A percentile compares a stretch with the other conserved stretches of the same genome.
These are phyloP conservation scores for Pseudisothecium myosuroides DNA, from an alignment of 225 moss, liverwort and hornwort species.

Conservation along the genomic window DNA sequence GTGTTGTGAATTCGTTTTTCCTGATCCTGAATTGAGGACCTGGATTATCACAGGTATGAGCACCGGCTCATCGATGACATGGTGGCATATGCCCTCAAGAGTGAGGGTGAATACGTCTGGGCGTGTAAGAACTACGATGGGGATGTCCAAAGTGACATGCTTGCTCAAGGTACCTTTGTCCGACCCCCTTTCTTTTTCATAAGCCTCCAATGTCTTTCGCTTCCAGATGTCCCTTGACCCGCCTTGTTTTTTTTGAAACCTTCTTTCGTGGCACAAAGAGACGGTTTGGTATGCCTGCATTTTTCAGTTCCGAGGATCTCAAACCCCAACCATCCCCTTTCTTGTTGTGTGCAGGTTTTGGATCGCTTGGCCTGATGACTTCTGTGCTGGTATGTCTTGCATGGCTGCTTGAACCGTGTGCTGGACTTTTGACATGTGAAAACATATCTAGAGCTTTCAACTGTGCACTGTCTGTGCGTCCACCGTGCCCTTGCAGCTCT, in stretches of 20 bases:
- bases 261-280: not conserved
- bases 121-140: constrained; percentile 99
- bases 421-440: not conserved
- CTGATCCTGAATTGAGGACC: not conserved
- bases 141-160: constrained; percentile 99
- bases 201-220: not conserved
- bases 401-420: not conserved
- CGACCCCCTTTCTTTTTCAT: not conserved
- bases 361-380: constrained; percentile 94
- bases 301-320: not conserved
- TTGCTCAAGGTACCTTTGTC: constrained; percentile 63
- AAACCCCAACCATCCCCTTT: not conserved
- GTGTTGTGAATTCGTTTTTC: not conserved
- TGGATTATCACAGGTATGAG: constrained; percentile 53
- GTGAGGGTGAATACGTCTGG: constrained; percentile 94
- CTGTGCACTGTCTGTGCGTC: not conserved
- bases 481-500: not conserved
- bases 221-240: not conserved
- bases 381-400: constrained; percentile 54
- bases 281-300: not conserved
- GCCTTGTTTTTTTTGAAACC: not conserved
- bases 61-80: constrained; percentile 97
- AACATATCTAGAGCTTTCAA: not conserved
- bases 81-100: constrained; percentile 88
- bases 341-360: constrained; percentile 50